Evolutionary conservation across 148 eudicot species (phyloP).

Genomic region (Chenopodium berlandieri): DNA sequence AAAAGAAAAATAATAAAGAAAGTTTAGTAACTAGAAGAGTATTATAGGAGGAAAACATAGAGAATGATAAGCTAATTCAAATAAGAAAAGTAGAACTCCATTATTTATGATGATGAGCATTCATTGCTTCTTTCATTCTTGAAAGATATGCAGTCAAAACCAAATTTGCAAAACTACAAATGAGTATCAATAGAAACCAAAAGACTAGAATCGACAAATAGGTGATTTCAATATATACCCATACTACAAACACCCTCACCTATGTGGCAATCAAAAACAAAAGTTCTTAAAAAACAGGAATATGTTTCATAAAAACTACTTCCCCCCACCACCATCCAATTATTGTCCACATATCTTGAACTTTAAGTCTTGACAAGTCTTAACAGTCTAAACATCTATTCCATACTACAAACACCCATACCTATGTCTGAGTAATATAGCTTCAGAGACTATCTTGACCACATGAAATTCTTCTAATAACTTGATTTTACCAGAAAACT

Average conservation of each 20-base stretch:
- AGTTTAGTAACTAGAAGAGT: too few species aligned
- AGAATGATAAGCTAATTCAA: background rate
- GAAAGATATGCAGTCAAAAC: background rate
- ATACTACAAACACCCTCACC: too few species aligned
- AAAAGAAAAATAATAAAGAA: too few species aligned
- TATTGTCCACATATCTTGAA: background rate
- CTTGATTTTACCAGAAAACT: background rate
- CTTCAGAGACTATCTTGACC: background rate
- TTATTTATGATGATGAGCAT: background rate
- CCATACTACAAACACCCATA: too few species aligned
- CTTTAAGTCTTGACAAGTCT: background rate
- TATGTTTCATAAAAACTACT: background rate
- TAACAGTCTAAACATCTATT: background rate
- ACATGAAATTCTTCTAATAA: background rate
- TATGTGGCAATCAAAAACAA: too few species aligned
- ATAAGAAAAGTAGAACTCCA: background rate
- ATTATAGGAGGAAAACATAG: too few species aligned
- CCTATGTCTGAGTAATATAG: background rate
- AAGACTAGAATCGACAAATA: background rate
- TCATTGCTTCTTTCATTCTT: background rate
- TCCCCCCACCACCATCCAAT: background rate
- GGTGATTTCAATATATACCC: too few species aligned
- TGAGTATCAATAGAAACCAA: background rate
- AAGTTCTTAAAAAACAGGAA: background rate
- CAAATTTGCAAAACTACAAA: background rate